Base-by-base conservation (phyloP, 768 basidiomycete genomes). In the Podaxis sp. region DNA sequence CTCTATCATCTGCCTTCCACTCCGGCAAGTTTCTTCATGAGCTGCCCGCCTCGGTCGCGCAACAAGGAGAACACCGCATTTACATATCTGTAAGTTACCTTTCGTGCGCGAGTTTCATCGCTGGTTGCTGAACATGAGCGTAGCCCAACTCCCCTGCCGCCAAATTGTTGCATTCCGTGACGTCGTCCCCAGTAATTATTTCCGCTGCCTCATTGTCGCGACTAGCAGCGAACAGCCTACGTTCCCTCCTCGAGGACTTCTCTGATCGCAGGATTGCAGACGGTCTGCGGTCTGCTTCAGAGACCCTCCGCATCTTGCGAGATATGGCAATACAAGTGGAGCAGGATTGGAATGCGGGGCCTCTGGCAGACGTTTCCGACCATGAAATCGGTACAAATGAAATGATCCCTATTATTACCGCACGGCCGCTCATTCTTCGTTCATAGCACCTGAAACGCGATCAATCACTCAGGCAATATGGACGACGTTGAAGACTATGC, bases 401-500 rank as follows among this genome's bases (percentile, higher is more conserved):
- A 17, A 22, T 51, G 26, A 52, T 63, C 55, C 64, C 22, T 52
- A 53, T 53, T 44, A 40, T 62, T 30, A 13, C 48, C 13, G 44
- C 60, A 19, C 46, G 63, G 17, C 28, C 51, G 59, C 39, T 52
- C 46, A 33, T 51, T 42, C 70, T 33, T 39, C 33, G 52, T 36
- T 44, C 52, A 39, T 63, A 85, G 84, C 77, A 7, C 73, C 77
- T 15, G 79, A 80, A 39, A 78, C 81, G 0, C 80, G 76, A 33
- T 76, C 79, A 26, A 63, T 84, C 19, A 71, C 79, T 2, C 80
- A 78, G n/a, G 73, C 79, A 2, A 77, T 87, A 8, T 94, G 92
- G 92, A 75, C 76, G 2, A 78, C 83, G 26, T 79, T 92, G 68
- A 94, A 93, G 73, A 90, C 87, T 0, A 71, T 92, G 0, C 76